Conservation (phyloP, 2,329 filamentous ascomycete genomes). For the Colletotrichum spinosum region DNA sequence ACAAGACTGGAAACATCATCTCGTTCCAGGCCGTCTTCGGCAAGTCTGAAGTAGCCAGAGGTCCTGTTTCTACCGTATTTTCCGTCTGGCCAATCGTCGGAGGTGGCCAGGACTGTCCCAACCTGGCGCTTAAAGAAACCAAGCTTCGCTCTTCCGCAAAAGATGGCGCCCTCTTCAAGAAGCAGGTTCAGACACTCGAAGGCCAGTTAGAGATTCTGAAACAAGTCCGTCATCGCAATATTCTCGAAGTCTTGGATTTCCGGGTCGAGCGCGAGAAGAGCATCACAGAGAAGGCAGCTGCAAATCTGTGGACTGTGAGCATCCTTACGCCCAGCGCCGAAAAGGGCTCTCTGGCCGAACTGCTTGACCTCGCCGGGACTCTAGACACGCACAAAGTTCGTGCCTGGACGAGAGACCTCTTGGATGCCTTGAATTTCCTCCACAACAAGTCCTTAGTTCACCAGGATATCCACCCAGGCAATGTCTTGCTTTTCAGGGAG, state of each 20-base stretch:
- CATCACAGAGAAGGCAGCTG: conserved; percentile 48
- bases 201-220: conserved; percentile 81
- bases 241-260: conserved; percentile 85
- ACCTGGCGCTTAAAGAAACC: conserved; percentile 81
- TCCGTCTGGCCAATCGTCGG: conserved; percentile 77
- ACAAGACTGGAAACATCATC: conserved; percentile 71
- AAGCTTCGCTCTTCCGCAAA: conserved; percentile 67
- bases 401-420: conserved; percentile 90
- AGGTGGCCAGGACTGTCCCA: conserved; percentile 66
- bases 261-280: conserved; percentile 73
- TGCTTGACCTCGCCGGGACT: conserved; percentile 82
- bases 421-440: conserved; percentile 89
- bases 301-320: conserved; percentile 75
- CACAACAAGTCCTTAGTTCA: conserved; percentile 88
- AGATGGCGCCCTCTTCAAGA: conserved; percentile 75
- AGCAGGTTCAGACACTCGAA: conserved; percentile 81
- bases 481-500: conserved; percentile 81
- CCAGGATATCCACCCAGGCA: conserved; percentile 82
- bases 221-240: conserved; percentile 78
- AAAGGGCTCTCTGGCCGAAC: conserved; percentile 84
- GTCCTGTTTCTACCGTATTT: conserved; percentile 75
- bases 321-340: conserved; percentile 82
- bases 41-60: conserved; percentile 73
- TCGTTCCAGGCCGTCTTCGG: conserved; percentile 79
- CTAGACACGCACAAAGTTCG: conserved; percentile 81